Percentiles rank a stretch among this genome's conserved stretches.
These are phyloP conservation scores for Fomitopsis schrenkii DNA, from an alignment of 1,284 basidiomycete genomes.

Conservation along the genomic window DNA sequence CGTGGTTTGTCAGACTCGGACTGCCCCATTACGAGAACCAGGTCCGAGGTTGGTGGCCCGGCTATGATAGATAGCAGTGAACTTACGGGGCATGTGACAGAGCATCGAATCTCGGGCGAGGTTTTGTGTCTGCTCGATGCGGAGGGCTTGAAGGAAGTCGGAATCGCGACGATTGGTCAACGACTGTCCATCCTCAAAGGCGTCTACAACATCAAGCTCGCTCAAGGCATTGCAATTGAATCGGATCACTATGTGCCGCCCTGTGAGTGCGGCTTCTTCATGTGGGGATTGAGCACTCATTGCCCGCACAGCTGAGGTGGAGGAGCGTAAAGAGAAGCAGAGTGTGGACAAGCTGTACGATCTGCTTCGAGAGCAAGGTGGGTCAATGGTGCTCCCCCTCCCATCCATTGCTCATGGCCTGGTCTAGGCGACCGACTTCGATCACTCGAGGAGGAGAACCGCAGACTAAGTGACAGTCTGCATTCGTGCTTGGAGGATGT, in stretches of 20 bases:
- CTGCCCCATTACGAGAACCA: conserved; percentile 77
- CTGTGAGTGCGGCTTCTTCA: conserved; percentile 48
- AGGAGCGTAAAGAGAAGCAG: conserved; percentile 54
- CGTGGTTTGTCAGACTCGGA: conserved; percentile 71
- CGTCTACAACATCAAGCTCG: conserved; percentile 84
- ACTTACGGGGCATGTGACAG: conserved; percentile 28
- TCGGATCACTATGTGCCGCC: conserved; percentile 87
- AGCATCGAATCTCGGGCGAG: conserved; percentile 89
- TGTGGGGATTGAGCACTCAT: conserved; percentile 4
- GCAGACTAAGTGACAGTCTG: conserved; percentile 56
- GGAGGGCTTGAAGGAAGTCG: conserved; percentile 80
- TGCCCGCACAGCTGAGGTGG: conserved; percentile 53
- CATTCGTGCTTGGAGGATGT: conserved; percentile 66
- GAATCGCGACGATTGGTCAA: conserved; percentile 83
- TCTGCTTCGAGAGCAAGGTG: conserved; percentile 76
- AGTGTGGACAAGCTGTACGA: conserved; percentile 68
- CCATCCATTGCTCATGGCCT: conserved; percentile 6
- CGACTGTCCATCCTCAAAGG: conserved; percentile 85
- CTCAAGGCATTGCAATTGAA: conserved; percentile 79
- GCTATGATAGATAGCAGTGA: conserved; percentile 10
- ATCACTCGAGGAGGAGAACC: conserved; percentile 74
- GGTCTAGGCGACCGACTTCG: conserved; percentile 63
- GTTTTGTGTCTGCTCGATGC: conserved; percentile 80
- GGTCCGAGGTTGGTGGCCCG: conserved; percentile 52
- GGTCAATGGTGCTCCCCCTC: conserved; percentile 10